Percentiles rank a stretch among this genome's conserved stretches.
phyloP scores from a whole-genome alignment of 2,329 filamentous ascomycete species.

The Cercospora berteroae region DNA sequence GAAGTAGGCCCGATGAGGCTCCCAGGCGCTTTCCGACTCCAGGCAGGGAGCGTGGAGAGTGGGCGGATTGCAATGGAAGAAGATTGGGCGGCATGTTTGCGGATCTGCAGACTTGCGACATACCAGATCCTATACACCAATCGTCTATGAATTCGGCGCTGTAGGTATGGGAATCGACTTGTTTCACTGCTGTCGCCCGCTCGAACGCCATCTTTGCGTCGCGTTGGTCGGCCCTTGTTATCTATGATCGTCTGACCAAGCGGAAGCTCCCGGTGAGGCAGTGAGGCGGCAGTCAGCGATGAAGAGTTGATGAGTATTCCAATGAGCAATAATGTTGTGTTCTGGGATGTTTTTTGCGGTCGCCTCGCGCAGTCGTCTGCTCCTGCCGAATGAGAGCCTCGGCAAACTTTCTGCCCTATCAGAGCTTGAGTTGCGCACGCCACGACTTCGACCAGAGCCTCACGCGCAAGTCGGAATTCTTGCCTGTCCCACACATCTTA shows the following conservation, averaged over 20 bases:
- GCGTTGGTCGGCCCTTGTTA: not conserved
- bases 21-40: not conserved
- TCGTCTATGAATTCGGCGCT: slow-evolving; percentile 54
- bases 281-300: not conserved
- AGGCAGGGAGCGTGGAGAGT: slow-evolving; percentile 7
- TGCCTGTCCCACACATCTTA: not conserved
- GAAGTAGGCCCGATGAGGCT: slow-evolving; percentile 12
- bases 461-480: not conserved
- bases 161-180: slow-evolving; percentile 58
- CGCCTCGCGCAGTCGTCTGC: not conserved
- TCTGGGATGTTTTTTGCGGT: not conserved
- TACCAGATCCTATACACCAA: slow-evolving; percentile 67
- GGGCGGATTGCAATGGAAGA: slow-evolving; percentile 14
- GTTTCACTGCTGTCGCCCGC: slow-evolving; percentile 49
- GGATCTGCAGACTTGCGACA: slow-evolving; percentile 9
- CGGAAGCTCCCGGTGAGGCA: not conserved
- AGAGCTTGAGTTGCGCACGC: not conserved
- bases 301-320: not conserved
- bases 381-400: not conserved
- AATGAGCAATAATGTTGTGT: not conserved
- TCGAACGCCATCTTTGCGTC: slow-evolving; percentile 27
- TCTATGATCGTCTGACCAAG: not conserved
- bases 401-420: slow-evolving; percentile 1
- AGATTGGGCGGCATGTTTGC: slow-evolving; percentile 7
- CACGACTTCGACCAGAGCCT: not conserved